Conservation (phyloP, 768 basidiomycete genomes). For the Psilocybe tampanensis region DNA sequence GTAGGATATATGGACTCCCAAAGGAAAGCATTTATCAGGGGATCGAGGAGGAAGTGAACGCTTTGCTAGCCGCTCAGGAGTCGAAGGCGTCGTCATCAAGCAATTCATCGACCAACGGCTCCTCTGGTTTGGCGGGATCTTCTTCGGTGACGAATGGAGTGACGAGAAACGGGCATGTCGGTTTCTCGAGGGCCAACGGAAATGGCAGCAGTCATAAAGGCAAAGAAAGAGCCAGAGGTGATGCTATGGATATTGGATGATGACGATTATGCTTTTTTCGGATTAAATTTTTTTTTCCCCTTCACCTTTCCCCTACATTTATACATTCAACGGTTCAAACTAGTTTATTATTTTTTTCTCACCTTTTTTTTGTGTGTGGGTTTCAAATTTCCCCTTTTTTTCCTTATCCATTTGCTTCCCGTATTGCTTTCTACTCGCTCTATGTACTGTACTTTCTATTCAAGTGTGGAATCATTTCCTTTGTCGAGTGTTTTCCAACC, state of each 20-base stretch:
- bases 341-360: neutral
- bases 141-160: slow-evolving; percentile 16
- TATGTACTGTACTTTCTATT: neutral
- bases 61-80: slow-evolving; percentile 28
- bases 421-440: neutral
- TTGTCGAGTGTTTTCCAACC: neutral
- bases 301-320: slow-evolving; percentile 11
- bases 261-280: slow-evolving; percentile 15
- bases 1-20: slow-evolving; percentile 81
- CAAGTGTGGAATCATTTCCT: neutral
- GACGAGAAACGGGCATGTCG: slow-evolving; percentile 14
- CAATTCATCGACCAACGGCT: slow-evolving; percentile 23
- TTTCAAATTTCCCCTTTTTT: neutral
- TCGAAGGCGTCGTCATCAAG: slow-evolving; percentile 11
- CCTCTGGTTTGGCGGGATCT: slow-evolving; percentile 17
- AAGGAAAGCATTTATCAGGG: slow-evolving; percentile 74
- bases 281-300: slow-evolving; percentile 21
- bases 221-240: slow-evolving; percentile 51
- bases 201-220: slow-evolving; percentile 40
- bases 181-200: slow-evolving; percentile 6
- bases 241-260: slow-evolving; percentile 75
- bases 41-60: slow-evolving; percentile 63
- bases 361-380: neutral
- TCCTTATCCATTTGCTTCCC: neutral
- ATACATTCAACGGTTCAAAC: slow-evolving; percentile 1